A percentile compares a stretch with the other conserved stretches of the same genome.
phyloP scores from a whole-genome alignment of 768 basidiomycete genomes.

The Termitomyces sp. region DNA sequence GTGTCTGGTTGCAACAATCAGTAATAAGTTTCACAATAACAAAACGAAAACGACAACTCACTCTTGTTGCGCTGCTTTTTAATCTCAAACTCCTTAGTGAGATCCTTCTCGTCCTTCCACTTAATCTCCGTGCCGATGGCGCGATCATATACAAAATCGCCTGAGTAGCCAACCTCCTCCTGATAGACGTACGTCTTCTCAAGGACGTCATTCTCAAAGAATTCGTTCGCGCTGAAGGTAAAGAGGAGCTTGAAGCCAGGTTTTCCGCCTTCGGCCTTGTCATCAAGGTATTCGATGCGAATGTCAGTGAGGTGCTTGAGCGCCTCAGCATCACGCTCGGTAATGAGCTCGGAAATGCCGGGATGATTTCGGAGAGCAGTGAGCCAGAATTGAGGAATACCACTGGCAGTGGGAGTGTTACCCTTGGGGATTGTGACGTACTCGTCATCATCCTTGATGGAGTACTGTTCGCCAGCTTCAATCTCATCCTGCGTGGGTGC shows the following conservation, averaged over 20 bases:
- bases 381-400: slow-evolving; percentile 97
- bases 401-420: slow-evolving; percentile 33
- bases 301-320: slow-evolving; percentile 83
- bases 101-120: slow-evolving; percentile 98
- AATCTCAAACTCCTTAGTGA: slow-evolving; percentile 96
- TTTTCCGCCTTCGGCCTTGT: slow-evolving; percentile 48
- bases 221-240: slow-evolving; percentile 78
- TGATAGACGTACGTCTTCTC: slow-evolving; percentile 95
- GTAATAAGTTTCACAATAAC: neutral
- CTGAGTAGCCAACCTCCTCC: slow-evolving; percentile 90
- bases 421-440: slow-evolving; percentile 62
- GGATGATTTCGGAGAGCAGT: slow-evolving; percentile 92
- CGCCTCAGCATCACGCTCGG: slow-evolving; percentile 85
- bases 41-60: slow-evolving; percentile 31
- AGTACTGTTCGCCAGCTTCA: slow-evolving; percentile 69
- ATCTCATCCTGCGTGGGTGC: slow-evolving; percentile 80
- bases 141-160: slow-evolving; percentile 95
- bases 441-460: slow-evolving; percentile 71
- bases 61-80: slow-evolving; percentile 99
- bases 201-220: slow-evolving; percentile 78
- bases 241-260: slow-evolving; percentile 94
- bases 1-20: slow-evolving; percentile 48
- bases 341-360: slow-evolving; percentile 83
- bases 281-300: slow-evolving; percentile 69
- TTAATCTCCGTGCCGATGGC: slow-evolving; percentile 91